A percentile compares a stretch with the other conserved stretches of the same genome.
These are phyloP conservation scores for Rhizoctonia solani DNA, from an alignment of 1,284 basidiomycete species.

Conservation along the genomic window DNA sequence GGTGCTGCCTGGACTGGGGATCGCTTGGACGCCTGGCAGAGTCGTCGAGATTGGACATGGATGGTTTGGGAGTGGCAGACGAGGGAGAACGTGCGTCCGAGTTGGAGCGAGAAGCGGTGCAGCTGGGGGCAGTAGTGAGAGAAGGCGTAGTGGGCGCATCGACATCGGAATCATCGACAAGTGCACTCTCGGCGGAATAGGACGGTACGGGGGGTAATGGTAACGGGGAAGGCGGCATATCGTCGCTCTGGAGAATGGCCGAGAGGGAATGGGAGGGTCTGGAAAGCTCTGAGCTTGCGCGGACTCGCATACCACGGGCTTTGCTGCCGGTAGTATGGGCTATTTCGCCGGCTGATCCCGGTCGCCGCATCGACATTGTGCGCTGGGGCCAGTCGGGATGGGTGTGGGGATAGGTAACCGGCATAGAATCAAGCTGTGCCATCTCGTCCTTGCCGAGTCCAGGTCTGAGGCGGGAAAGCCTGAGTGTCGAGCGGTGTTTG, in stretches of 20 bases:
- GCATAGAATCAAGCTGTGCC: background rate
- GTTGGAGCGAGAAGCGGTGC: slow-evolving; percentile 2
- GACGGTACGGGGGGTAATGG: background rate
- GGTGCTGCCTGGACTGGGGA: background rate
- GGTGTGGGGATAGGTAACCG: background rate
- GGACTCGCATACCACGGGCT: slow-evolving; percentile 20
- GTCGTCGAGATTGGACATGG: background rate
- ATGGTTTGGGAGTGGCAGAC: slow-evolving; percentile 1
- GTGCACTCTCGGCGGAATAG: slow-evolving; percentile 14
- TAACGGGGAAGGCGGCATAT: slow-evolving; percentile 10
- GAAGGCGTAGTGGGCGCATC: slow-evolving; percentile 28
- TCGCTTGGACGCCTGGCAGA: background rate
- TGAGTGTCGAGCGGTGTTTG: slow-evolving; percentile 10
- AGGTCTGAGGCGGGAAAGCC: slow-evolving; percentile 15
- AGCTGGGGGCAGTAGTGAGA: background rate
- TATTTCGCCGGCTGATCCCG: slow-evolving; percentile 22
- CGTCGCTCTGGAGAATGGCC: background rate
- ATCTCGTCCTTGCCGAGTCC: slow-evolving; percentile 10
- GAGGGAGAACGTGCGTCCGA: background rate
- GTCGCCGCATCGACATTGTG: background rate
- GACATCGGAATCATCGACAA: slow-evolving; percentile 30
- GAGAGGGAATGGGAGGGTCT: background rate
- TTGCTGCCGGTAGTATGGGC: background rate
- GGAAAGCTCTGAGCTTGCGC: slow-evolving; percentile 30
- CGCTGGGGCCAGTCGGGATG: background rate